Base-by-base conservation (phyloP, 2,329 filamentous ascomycete species). In the Trichoderma polysporum region DNA sequence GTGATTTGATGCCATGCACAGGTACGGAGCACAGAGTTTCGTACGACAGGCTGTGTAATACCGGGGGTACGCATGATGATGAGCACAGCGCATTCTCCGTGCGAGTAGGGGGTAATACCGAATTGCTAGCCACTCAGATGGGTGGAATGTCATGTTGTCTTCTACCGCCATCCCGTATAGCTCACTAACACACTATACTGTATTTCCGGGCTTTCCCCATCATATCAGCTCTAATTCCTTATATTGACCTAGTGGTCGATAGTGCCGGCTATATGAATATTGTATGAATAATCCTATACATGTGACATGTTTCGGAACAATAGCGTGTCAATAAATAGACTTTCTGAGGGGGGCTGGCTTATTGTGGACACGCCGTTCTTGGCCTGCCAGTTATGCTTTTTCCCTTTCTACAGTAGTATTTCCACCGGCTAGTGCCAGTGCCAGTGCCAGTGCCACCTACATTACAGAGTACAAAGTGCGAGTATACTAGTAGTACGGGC, bases 311-410 rank as follows among this genome's bases (percentile, higher is more conserved):
- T 39, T 53, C 59, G 59, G 27, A 56, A 47, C n/a, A 45, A 54
- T 54, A 19, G 60, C 37, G 60, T 47, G 60, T 54, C 60, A 45
- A 45, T 45, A 35, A 56, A 63, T 63, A 63, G 50, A 56, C 60
- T 63, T 63, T 45, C 29, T 45, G 35, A 37, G 33, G 50, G 22
- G 22, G 41, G 41, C 41, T 45, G 50, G 60, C 60, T 63, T 63
- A 63, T 63, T 63, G 60, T 63, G 60, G 60, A 9, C 27, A 35
- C 60, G 7, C 50, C 50, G 25, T 53, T 53, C 2, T 33, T 8
- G 50, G 8, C 13, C 31, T 17, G 25, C 8, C 27, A n/a, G 27
- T 39, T 56, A 25, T 56, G 53, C 53, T 27, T 37, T 56, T 29
- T 7, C 33, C 50, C 17, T 29, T 13, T 49, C 3, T 15, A n/a